Percentiles rank a stretch among this genome's conserved stretches.
Evolutionary conservation across 2,329 filamentous ascomycete species (phyloP).

Genomic region (Hymenoscyphus infarciens): DNA sequence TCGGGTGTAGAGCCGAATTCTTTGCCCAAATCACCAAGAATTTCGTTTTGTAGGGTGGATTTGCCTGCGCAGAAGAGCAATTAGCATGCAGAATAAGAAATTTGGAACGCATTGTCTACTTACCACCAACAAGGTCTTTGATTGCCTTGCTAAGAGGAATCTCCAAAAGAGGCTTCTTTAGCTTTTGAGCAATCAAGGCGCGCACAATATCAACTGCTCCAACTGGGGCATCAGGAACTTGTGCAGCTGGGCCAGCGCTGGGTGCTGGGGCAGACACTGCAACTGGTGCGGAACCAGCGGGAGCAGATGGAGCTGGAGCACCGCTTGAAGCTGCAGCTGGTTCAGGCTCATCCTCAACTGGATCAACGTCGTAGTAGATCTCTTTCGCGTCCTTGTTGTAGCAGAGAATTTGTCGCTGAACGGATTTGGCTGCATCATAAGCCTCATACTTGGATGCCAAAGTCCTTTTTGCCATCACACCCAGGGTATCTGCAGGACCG

Average conservation of each 20-base stretch:
- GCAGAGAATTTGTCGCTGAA: constrained; percentile 95
- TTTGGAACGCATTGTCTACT: constrained; percentile 35
- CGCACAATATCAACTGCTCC: constrained; percentile 86
- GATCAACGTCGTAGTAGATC: constrained; percentile 98
- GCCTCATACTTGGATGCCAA: constrained; percentile 97
- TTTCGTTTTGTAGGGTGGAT: constrained; percentile 98
- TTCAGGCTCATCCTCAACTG: constrained; percentile 83
- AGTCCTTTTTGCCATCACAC: constrained; percentile 95
- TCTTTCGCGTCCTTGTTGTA: constrained; percentile 99
- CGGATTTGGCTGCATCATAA: constrained; percentile 93
- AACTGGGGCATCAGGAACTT: constrained; percentile 82
- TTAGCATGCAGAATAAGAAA: not conserved
- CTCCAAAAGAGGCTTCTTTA: constrained; percentile 89
- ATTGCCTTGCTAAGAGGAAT: constrained; percentile 94
- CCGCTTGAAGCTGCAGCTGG: constrained; percentile 44
- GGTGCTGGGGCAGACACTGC: constrained; percentile 55
- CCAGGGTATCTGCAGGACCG: constrained; percentile 92
- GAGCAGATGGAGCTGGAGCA: constrained; percentile 30
- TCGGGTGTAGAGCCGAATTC: constrained; percentile 98
- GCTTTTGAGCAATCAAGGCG: constrained; percentile 88
- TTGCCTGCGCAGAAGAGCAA: constrained; percentile 60
- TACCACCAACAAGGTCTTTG: constrained; percentile 96
- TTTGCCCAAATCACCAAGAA: constrained; percentile 94
- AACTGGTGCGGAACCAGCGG: constrained; percentile 49
- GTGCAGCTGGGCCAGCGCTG: constrained; percentile 79